These are phyloP conservation scores for Arthrobotrys sphaeroides DNA, from an alignment of 2,329 filamentous ascomycete genomes.

Conservation along the genomic window DNA sequence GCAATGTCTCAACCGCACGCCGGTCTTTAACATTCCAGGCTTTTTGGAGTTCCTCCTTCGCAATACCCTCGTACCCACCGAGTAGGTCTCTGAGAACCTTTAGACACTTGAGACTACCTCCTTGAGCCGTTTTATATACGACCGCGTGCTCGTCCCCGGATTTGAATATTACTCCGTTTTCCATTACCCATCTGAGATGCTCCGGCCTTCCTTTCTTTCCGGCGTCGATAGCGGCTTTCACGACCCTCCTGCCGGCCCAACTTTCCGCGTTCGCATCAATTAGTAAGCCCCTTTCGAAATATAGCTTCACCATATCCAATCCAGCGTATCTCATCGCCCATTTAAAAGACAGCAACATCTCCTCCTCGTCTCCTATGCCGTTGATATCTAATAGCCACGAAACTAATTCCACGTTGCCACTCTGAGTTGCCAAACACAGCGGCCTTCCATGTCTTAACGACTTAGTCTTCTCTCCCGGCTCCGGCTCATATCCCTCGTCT, in stretches of 20 bases:
- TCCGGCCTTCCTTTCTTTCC: slow-evolving; percentile 2
- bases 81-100: slow-evolving; percentile 18
- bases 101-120: slow-evolving; percentile 5
- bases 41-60: background rate
- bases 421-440: slow-evolving; percentile 30
- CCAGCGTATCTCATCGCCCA: slow-evolving; percentile 33
- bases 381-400: slow-evolving; percentile 7
- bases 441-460: slow-evolving; percentile 6
- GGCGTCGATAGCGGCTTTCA: background rate
- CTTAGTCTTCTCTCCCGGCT: background rate
- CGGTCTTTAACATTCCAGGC: slow-evolving; percentile 15
- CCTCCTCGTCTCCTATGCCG: background rate
- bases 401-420: slow-evolving; percentile 33
- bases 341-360: slow-evolving; percentile 25
- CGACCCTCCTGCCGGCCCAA: background rate
- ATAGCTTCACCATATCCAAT: slow-evolving; percentile 30
- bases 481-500: background rate
- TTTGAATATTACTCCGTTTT: slow-evolving; percentile 14
- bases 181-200: slow-evolving; percentile 16
- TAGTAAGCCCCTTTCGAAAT: slow-evolving; percentile 24
- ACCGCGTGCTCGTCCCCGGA: background rate
- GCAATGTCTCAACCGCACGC: slow-evolving; percentile 17
- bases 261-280: background rate
- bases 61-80: background rate
- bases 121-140: slow-evolving; percentile 10